Evolutionary conservation across 495 filamentous ascomycete genomes (phyloP), one percentile per base, ranked within the genome.

Genomic region (Aspergillus leporis): DNA sequence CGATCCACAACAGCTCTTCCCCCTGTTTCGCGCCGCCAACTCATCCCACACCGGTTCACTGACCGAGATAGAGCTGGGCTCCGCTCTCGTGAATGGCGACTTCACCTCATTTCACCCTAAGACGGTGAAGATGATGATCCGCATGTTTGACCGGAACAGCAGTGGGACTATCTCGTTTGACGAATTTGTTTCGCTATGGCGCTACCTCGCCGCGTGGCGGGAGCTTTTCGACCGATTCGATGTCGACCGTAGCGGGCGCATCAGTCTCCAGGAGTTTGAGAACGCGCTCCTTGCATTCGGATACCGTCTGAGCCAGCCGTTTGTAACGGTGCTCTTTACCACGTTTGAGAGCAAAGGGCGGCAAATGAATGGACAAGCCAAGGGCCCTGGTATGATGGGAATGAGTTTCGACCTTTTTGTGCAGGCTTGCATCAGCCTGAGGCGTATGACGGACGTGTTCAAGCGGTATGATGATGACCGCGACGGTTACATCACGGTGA

Each of bases 391-490:
- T 41, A 81, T 84, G 59, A 78, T 78, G 53, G 89, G 86, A 43
- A 92, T 98, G 82, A 91, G 88, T 74, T 98, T 98, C 66, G 94
- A 98, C 80, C 75, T 98, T 50, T 98, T 98, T 71, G 94, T 98
- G 62, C 94, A 98, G 79, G 92, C 91, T 30, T 98, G 94, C 70
- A 98, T 98, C 67, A 89, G 85, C 68, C 78, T 98, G 64, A 95
- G 97, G 83, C 82, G 95, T 59, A 97, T 98, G 93, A 98, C 94
- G 61, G 94, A 98, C 72, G 93, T 97, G 19, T 98, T 98, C 72
- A 98, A 98, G 85, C 91, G 90, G 70, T 98, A 98, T 74, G 94
- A 98, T 61, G 90, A 96, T 59, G 94, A 98, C 74, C 85, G 94
- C 31, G 94, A 98, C 75, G 94, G 94, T 32, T 95, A 87, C 67